Percentiles rank a stretch among this genome's conserved stretches.
Conservation (phyloP, 2,329 filamentous ascomycete species). For the Colletotrichum musae region DNA sequence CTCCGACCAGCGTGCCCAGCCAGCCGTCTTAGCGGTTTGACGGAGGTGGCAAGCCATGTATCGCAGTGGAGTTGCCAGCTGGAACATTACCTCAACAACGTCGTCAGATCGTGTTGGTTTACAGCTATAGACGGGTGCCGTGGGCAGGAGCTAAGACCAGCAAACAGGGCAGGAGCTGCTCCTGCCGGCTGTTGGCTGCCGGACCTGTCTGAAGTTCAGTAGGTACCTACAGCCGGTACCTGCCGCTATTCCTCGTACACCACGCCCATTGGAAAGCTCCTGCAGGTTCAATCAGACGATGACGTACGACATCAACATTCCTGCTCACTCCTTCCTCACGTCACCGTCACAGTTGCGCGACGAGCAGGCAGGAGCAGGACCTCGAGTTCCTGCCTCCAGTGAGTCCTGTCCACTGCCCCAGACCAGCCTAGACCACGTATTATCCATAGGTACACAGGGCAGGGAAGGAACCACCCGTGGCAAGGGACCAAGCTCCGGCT, state of each 20-base stretch:
- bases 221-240: constrained; percentile 1
- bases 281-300: constrained; percentile 15
- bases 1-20: neutral
- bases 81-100: too few relatives aligned
- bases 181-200: neutral
- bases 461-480: constrained; percentile 14
- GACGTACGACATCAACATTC: constrained; percentile 38
- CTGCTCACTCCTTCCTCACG: constrained; percentile 33
- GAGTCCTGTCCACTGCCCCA: neutral
- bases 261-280: too few relatives aligned
- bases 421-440: constrained; percentile 12
- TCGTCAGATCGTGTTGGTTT: too few relatives aligned
- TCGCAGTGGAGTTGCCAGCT: too few relatives aligned
- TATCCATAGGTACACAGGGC: neutral
- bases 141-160: neutral
- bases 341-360: constrained; percentile 34
- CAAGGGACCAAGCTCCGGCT: constrained; percentile 32
- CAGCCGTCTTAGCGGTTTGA: too few relatives aligned
- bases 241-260: too few relatives aligned
- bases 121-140: neutral
- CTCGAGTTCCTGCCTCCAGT: neutral
- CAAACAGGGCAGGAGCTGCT: constrained; percentile 3
- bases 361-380: constrained; percentile 9
- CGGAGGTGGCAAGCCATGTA: too few relatives aligned
- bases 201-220: neutral